Base-by-base conservation (phyloP, 441 rosid genomes). In the Capsella rubella region DNA sequence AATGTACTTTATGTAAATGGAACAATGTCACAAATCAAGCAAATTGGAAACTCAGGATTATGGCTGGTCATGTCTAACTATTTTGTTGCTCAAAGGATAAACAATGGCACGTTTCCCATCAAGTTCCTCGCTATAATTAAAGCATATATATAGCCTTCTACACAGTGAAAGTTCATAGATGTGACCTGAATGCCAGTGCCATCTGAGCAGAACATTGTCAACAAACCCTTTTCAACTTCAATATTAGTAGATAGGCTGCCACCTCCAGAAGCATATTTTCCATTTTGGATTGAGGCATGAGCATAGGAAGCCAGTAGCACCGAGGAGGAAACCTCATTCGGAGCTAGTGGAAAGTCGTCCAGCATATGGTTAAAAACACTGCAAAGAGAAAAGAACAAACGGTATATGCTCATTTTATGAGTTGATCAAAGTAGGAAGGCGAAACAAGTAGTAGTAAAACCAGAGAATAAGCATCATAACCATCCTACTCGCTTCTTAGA, bases 321-420 rank as follows among this genome's bases (percentile, higher is more conserved):
- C 3, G 99, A 95, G 3, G 99, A 92, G 34, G 99, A 95, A 68
- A 87, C 96, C 83, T 92, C 94, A 51, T 84, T 89, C 16, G 89
- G 86, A 68, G 97, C 96, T 82, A 95, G 83, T 18, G 99, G 99
- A 61, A 84, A 82, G 65, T 95, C 99, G 58, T 95, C 99, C 21
- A 95, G 94, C 83, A 95, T 85, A 84, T 89, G 92, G 77, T 85
- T 90, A 74, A 90, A 95, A 76, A 83, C 94, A 79, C 99, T 95
- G 90, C 90, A 87, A 28, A 8, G 8, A 50, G n/a, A 40, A 40
- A 13, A 40, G 11, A 35, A 16, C 69, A 43, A 28, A 1, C 14
- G 32, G 29, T 29, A 71, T 49, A 18, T 8, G 62, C 57, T 47
- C 63, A 81, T 77, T 69, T 46, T 37, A 52, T 70, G 65, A 67